phyloP scores from a whole-genome alignment of 2,329 filamentous ascomycete species.

The Aspergillus sp. region DNA sequence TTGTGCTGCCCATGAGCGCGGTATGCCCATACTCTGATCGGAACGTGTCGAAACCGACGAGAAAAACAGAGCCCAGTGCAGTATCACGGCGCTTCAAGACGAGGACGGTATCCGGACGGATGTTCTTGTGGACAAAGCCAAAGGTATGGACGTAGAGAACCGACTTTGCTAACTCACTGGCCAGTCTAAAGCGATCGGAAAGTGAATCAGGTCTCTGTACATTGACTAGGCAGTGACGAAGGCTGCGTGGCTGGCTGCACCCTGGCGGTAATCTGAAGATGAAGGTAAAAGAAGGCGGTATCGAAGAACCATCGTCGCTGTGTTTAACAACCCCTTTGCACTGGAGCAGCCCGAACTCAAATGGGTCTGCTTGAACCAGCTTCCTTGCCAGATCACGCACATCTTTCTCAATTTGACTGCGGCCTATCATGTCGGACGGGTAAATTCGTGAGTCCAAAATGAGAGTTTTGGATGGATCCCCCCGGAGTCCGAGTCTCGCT shows the following conservation, averaged over 20 bases:
- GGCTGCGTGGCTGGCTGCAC: background rate
- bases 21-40: constrained; percentile 41
- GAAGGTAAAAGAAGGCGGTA: background rate
- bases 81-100: constrained; percentile 8
- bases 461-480: background rate
- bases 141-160: constrained; percentile 45
- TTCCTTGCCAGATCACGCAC: background rate
- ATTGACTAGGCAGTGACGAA: background rate
- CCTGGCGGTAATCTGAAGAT: background rate
- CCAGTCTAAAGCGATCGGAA: constrained; percentile 17
- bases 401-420: background rate
- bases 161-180: constrained; percentile 36
- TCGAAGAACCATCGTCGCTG: background rate
- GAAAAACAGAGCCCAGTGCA: constrained; percentile 29
- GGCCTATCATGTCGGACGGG: no score
- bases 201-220: constrained; percentile 7
- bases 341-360: constrained; percentile 1
- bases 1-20: constrained; percentile 37
- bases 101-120: constrained; percentile 47
- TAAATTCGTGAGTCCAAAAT: background rate
- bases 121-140: constrained; percentile 53
- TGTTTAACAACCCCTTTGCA: background rate
- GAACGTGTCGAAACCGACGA: constrained; percentile 52
- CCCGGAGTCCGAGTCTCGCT: background rate
- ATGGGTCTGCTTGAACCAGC: background rate